These are phyloP conservation scores for Salvia hispanica DNA, from an alignment of 257 asterid genomes.

Conservation along the genomic window DNA sequence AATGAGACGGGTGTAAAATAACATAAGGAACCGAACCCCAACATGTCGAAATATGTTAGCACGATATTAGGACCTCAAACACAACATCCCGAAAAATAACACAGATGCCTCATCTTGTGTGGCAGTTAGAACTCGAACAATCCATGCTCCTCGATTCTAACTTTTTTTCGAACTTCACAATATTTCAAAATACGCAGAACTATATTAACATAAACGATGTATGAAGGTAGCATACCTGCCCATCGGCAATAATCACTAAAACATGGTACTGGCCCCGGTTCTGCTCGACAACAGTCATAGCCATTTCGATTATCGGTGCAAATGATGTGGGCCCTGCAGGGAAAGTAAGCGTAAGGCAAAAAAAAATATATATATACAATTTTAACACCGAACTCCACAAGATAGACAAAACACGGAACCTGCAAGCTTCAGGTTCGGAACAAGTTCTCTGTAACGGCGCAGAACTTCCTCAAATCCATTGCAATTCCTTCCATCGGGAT, in stretches of 20 bases:
- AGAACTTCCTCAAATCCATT: conserved; percentile 86
- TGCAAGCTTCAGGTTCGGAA: conserved; percentile 73
- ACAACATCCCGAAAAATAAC: neutral
- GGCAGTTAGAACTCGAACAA: neutral
- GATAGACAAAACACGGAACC: conserved; percentile 43
- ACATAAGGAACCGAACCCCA: too few species aligned
- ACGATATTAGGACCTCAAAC: neutral
- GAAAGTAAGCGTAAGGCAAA: conserved; percentile 24
- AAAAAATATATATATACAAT: neutral
- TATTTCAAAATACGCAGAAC: neutral
- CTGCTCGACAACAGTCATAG: conserved; percentile 78
- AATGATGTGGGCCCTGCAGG: conserved; percentile 86
- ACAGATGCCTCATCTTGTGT: neutral
- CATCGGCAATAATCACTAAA: conserved; percentile 82
- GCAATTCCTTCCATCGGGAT: conserved; percentile 68
- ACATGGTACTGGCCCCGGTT: conserved; percentile 89
- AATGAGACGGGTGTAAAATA: neutral
- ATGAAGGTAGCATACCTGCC: conserved; percentile 57
- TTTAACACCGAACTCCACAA: conserved; percentile 19
- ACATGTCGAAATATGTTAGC: neutral
- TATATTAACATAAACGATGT: neutral
- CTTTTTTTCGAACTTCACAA: conserved; percentile 1
- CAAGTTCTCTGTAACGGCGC: conserved; percentile 70
- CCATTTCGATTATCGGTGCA: conserved; percentile 92
- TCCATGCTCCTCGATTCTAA: neutral